phyloP scores from a whole-genome alignment of 2,329 filamentous ascomycete genomes.

The Zymoseptoria tritici region DNA sequence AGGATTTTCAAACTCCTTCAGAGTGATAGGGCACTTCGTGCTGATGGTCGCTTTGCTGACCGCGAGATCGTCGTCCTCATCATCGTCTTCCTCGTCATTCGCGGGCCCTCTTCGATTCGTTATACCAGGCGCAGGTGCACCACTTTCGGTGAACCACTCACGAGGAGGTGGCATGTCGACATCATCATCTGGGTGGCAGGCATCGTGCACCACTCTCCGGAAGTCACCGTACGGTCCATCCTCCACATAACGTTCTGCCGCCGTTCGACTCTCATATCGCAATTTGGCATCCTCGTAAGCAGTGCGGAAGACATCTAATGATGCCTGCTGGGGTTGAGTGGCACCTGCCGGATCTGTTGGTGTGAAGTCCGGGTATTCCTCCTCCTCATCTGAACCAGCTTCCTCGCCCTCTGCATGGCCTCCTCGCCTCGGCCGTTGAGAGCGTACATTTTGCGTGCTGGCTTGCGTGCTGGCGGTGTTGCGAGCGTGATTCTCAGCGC shows the following conservation, averaged over 20 bases:
- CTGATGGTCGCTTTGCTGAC: constrained; percentile 57
- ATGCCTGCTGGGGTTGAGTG: constrained; percentile 30
- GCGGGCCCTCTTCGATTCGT: constrained; percentile 22
- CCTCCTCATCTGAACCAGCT: constrained; percentile 32
- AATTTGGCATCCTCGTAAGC: constrained; percentile 36
- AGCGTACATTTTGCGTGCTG: constrained; percentile 27
- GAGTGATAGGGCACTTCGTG: constrained; percentile 62
- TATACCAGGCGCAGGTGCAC: constrained; percentile 38
- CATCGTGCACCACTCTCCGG: constrained; percentile 55
- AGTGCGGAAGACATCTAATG: constrained; percentile 32
- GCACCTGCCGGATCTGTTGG: constrained; percentile 33
- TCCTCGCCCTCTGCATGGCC: constrained; percentile 18
- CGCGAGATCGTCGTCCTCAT: constrained; percentile 61
- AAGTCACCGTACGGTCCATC: constrained; percentile 57
- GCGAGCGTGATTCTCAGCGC: constrained; percentile 34
- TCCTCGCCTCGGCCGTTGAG: constrained; percentile 19
- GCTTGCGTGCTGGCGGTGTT: constrained; percentile 31
- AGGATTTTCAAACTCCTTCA: constrained; percentile 58
- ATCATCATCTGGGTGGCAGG: constrained; percentile 46
- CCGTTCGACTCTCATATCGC: constrained; percentile 34
- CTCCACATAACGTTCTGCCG: constrained; percentile 45
- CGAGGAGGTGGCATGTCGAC: constrained; percentile 48
- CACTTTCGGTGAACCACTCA: constrained; percentile 55
- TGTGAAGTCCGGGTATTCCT: constrained; percentile 34
- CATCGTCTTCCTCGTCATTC: constrained; percentile 35